Base-by-base conservation (phyloP, 1,284 basidiomycete species). In the Ustilago sp. region DNA sequence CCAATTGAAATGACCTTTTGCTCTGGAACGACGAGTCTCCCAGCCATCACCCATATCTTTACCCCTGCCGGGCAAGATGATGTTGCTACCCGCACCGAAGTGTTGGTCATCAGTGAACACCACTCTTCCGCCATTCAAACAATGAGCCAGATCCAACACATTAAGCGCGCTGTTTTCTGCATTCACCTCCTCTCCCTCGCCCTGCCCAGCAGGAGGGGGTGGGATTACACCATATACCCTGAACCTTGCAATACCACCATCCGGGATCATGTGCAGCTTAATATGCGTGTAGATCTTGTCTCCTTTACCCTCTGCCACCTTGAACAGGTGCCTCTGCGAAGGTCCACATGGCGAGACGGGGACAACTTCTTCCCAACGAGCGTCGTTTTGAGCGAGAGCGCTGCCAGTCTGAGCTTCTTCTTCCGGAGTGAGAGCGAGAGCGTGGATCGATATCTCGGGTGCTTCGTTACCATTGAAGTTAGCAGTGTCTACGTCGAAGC, bases 1-100 rank as follows among this genome's bases (percentile, higher is more conserved):
- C 93, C 94, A 98, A 82, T 99, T 95, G 66, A 91, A 93, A 83
- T 97, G 92, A 56, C 91, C 91, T 61, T 90, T 89, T 50, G 88
- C 88, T 58, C 96, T 89, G 80, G 92, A 95, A 63, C 97, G 90
- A 85, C 93, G 94, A 1, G 96, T 98, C 87, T 99, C 96, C 97
- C 96, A 99, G 7, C 97, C 96, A 85, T 98, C 95, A 17, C 94
- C 92, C 95, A 99, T 99, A 83, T 97, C 93, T 84, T 84, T 83
- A 85, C 93, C 93, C 86, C 96, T 88, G 38, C 96, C 96, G 1
- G 95, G 95, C 43, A 98, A 88, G 63, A 98, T 91, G 69, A 99
- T 88, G 87, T 99, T 98, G 8, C 91, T 90, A 1, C 95, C 95
- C 4, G 93, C 90, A 28, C 95, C 95, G 83, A 94, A 99, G 88